Evolutionary conservation across 2,329 filamentous ascomycete genomes (phyloP), one percentile per base, ranked within the genome.

Genomic region (Conoideocrella luteorostrata): DNA sequence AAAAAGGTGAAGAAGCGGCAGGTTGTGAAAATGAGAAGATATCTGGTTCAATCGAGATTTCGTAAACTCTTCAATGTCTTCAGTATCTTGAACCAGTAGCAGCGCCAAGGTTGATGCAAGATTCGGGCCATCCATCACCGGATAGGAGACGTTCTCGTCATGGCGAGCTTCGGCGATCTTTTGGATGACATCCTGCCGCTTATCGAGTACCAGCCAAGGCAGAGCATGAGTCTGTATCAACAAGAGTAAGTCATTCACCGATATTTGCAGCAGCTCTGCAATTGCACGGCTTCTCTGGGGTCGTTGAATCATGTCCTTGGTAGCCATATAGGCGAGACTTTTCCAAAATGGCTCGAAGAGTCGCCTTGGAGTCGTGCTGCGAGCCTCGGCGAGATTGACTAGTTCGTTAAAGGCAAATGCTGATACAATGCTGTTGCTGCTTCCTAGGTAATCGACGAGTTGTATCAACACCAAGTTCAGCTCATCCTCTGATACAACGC

Each of bases 331-430:
- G 1, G 88, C 90, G 35, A 98, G 72, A 23, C 78, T 91, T 51
- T 81, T 80, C 90, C 91, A 97, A 61, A 89, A 97, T 1, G 91
- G 89, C 44, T 83, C 80, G 45, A 97, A 83, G 0, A 98, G 69
- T 13, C 81, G 78, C 22, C 76, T 73, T 2, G 83, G 75, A 2
- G 79, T 83, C 29, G 78, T 71, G 3, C 73, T 71, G 32, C 81
- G 75, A 38, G 73, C 69, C 41, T 83, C 76, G 2, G 89, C 85
- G 39, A 97, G 72, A 47, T 80, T 82, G 17, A 85, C 72, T 30
- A 95, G 69, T 64, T 95, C 90, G 51, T 86, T 85, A 60, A 89
- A 93, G 4, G 91, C 88, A 50, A 89, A 78, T 4, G 84, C 85
- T 42, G 84, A 88, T 7, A 95, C 72, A 24, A 95, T 77, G 30